Percentiles rank a stretch among this genome's conserved stretches.
phyloP scores from a whole-genome alignment of 2,329 filamentous ascomycete species.

The Fusarium temperatum region DNA sequence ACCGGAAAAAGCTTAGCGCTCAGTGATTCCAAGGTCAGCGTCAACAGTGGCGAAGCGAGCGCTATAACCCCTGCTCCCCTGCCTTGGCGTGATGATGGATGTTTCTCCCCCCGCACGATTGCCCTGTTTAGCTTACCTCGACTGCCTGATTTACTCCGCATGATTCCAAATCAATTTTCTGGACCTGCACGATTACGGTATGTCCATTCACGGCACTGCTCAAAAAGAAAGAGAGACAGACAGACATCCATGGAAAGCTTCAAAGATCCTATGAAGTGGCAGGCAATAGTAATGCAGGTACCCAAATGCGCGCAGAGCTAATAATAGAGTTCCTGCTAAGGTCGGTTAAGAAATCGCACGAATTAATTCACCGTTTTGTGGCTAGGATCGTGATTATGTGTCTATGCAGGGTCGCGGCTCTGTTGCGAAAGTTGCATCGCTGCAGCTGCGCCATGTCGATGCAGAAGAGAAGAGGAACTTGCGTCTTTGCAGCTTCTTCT shows the following conservation, averaged over 20 bases:
- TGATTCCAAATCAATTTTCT: constrained; percentile 24
- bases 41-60: constrained; percentile 13
- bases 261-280: not conserved
- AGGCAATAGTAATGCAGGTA: constrained; percentile 18
- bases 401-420: constrained; percentile 15
- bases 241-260: not conserved
- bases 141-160: not conserved
- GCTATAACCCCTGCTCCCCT: not conserved
- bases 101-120: constrained; percentile 2
- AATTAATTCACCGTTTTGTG: constrained; percentile 1
- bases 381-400: not conserved
- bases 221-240: not conserved
- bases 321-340: constrained; percentile 13
- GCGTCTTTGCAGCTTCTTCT: not conserved
- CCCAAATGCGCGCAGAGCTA: constrained; percentile 7
- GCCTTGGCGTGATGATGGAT: not conserved
- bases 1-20: not conserved
- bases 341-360: constrained; percentile 1
- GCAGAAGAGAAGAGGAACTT: not conserved
- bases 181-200: not conserved
- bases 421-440: not conserved
- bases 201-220: not conserved
- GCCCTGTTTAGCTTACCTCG: not conserved
- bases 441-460: constrained; percentile 6
- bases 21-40: not conserved